Evolutionary conservation across 2,329 filamentous ascomycete species (phyloP), one percentile per base, ranked within the genome.

Genomic region (Aspergillus japonicus): DNA sequence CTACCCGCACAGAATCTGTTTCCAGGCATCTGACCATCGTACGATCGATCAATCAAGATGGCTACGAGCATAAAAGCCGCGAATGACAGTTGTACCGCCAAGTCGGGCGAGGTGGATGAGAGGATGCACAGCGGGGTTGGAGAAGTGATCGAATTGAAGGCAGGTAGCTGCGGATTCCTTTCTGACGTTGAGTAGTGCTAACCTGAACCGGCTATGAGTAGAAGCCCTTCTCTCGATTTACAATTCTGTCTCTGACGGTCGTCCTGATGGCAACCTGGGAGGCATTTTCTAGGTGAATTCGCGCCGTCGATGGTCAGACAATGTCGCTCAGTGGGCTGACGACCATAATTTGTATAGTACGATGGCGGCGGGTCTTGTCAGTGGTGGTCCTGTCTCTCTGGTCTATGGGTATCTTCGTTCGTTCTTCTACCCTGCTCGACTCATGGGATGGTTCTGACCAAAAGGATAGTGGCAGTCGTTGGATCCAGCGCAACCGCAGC

Each of bases 321-420:
- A 19, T 42, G 2, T 4, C 21, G 10, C 16, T 26, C 19, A 14
- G 21, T 12, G 5, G n/a, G 12, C 21, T 21, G 16, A 23, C 33
- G 19, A 39, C 31, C 33, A 35, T 5, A 8, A 35, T 50, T 8
- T 55, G 0, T 47, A 26, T 5, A 60, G 58, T n/a, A 57, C 54
- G 2, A 58, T 55, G 55, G 35, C 47, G 2, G 24, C 54, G 4
- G 54, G 53, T 2, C 47, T 62, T 5, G 26, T 62, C 8, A 60
- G 50, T 47, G 60, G 60, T 7, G 60, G 60, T 0, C 57, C 54
- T 2, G 57, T 60, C 1, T 56, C 54, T 6, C 26, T 62, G 8
- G 44, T 62, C 12, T 62, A 62, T 23, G 60, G 60, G 7, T 59
- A 47, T 19, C 8, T 62, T 4, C 42, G 59, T 61, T 16, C 1